Percentiles rank a stretch among this genome's conserved stretches.
These are phyloP conservation scores for Petrea volubilis DNA, from an alignment of 257 asterid genomes.

Conservation along the genomic window DNA sequence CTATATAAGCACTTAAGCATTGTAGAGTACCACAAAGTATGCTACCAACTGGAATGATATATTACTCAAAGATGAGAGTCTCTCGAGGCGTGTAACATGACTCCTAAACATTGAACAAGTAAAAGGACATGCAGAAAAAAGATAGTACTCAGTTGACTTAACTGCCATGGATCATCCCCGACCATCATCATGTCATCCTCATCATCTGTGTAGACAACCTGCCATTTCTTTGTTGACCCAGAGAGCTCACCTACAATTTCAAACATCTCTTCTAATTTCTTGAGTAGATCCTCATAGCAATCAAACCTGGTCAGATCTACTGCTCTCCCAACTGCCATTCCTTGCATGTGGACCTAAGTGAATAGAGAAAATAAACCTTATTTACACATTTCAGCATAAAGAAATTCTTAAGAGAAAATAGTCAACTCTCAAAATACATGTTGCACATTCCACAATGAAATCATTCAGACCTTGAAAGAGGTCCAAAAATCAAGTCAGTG, in stretches of 20 bases:
- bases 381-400: background rate
- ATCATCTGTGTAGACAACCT: constrained; percentile 91
- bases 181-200: constrained; percentile 99
- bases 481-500: background rate
- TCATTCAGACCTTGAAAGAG: background rate
- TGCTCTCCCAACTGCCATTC: constrained; percentile 95
- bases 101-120: background rate
- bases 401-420: background rate
- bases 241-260: constrained; percentile 81
- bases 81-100: no score
- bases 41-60: no score
- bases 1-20: constrained; percentile 17
- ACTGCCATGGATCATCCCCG: constrained; percentile 99
- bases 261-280: constrained; percentile 88
- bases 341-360: constrained; percentile 91
- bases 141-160: constrained; percentile 40
- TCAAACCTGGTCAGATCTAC: constrained; percentile 78
- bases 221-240: constrained; percentile 84
- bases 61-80: no score
- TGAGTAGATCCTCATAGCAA: constrained; percentile 79
- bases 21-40: no score
- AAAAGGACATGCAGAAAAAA: background rate
- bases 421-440: background rate
- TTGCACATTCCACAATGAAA: background rate
- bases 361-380: background rate